A percentile compares a stretch with the other conserved stretches of the same genome.
Conservation (phyloP, 306 rosid species). For the Vigna angularis region DNA sequence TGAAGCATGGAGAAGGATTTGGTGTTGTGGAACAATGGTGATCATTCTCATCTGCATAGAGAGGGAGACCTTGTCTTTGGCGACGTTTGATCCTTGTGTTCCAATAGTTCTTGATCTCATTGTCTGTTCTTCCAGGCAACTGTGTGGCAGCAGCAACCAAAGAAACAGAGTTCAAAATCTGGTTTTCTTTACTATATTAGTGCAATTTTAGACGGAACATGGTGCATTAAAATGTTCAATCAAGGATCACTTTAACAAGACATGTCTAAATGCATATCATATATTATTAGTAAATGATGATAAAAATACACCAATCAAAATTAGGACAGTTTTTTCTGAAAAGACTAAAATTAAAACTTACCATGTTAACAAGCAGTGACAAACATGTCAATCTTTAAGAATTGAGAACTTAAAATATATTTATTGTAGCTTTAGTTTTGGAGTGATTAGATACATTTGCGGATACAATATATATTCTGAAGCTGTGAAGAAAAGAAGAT, state of each 20-base stretch:
- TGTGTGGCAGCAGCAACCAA: slow-evolving; percentile 19
- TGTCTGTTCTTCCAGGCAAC: slow-evolving; percentile 97
- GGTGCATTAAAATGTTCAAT: too few species aligned
- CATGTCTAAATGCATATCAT: not conserved
- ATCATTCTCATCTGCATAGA: slow-evolving; percentile 57
- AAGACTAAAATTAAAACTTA: not conserved
- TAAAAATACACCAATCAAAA: not conserved
- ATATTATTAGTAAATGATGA: not conserved
- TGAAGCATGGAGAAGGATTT: slow-evolving; percentile 31
- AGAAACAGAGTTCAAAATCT: not conserved
- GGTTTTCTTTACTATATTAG: too few species aligned
- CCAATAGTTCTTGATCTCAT: slow-evolving; percentile 94
- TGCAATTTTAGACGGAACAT: not conserved
- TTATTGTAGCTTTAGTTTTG: not conserved
- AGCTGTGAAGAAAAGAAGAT: not conserved
- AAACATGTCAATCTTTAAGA: not conserved
- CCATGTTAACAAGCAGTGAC: not conserved
- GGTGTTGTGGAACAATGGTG: slow-evolving; percentile 32
- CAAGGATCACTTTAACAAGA: not conserved
- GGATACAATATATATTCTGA: not conserved
- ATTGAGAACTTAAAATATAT: not conserved
- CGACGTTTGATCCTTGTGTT: slow-evolving; percentile 85
- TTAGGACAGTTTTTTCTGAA: not conserved
- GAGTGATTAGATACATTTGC: not conserved
- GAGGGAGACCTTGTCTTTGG: slow-evolving; percentile 78